A percentile compares a stretch with the other conserved stretches of the same genome.
phyloP scores from a whole-genome alignment of 1,139 yeast genomes.

The Candida tropicalis region DNA sequence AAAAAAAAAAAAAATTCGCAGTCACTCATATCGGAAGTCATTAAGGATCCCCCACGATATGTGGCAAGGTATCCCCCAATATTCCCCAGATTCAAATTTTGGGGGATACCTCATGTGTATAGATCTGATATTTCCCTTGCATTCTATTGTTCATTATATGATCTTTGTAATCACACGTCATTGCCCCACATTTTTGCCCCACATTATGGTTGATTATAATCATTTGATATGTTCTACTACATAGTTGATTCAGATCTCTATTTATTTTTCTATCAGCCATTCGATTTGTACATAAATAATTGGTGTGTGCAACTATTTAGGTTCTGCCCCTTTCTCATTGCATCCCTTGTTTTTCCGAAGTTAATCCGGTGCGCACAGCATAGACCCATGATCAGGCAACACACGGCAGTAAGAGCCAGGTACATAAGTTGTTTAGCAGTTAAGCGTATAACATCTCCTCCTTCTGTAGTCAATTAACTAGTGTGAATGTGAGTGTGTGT shows the following conservation, averaged over 20 bases:
- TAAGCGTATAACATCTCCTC: too few relatives aligned
- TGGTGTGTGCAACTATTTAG: too few relatives aligned
- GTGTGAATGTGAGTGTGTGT: too few relatives aligned
- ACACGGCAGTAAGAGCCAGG: too few relatives aligned
- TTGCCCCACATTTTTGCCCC: constrained; percentile 1
- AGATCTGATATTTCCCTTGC: too few relatives aligned
- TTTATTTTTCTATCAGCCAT: too few relatives aligned
- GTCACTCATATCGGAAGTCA: background rate
- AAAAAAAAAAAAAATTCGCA: background rate
- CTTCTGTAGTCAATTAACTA: too few relatives aligned
- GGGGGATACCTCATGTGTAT: background rate
- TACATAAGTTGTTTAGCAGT: too few relatives aligned
- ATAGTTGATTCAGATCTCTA: too few relatives aligned
- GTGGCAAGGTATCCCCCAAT: too few relatives aligned
- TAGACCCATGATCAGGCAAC: too few relatives aligned
- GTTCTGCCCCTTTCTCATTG: background rate
- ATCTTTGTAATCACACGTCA: background rate
- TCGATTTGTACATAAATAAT: too few relatives aligned
- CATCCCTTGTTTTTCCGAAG: background rate
- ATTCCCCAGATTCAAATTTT: background rate
- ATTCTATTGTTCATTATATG: background rate
- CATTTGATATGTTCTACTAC: background rate
- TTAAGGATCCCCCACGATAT: background rate
- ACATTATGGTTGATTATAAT: background rate
- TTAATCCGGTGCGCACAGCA: background rate